Evolutionary conservation across 2,329 filamentous ascomycete genomes (phyloP), one percentile per base, ranked within the genome.

Genomic region (Sporothrix inflata): DNA sequence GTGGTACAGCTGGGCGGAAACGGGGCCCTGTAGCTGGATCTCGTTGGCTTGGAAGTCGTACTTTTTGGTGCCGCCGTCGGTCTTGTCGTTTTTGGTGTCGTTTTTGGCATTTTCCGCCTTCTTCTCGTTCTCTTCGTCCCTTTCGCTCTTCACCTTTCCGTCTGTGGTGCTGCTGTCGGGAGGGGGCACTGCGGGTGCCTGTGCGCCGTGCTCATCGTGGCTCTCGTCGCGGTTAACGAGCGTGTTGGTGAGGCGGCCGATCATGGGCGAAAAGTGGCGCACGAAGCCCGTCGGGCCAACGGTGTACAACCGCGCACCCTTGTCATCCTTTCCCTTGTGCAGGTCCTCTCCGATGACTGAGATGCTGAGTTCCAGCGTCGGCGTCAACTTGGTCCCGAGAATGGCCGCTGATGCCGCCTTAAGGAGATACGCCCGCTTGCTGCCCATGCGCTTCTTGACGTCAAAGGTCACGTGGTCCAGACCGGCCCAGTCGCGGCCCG

Each of bases 31-130:
- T 8, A 98, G 86, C 79, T 98, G 95, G 78, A 98, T 90, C 80
- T 98, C 92, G 79, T 94, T 94, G 51, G 95, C 93, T 85, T 97
- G 94, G 82, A 98, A 98, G 81, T 92, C 94, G 77, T 70, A 70
- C 40, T 66, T 66, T 21, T 70, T 57, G 2, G 66, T 72, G 30
- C 38, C 21, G n/a, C 38, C 60, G 21, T 21, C 4, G 7, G 40
- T 14, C 47, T 40, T 34, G 60, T 38, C 21, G 40, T 24, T 9
- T n/a, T 38, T 16, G 16, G 24, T 16, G 3, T 57, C 57, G 1
- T 30, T 4, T 14, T 88, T 87, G 47, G 82, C 83, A 73, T 82
- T 80, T 5, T 73, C 77, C 72, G 77, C 38, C 72, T 76, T 72
- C 72, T 49, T 1, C 78, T 76, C 60, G 11, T 42, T 27, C 11